These are phyloP conservation scores for Notholithocarpus densiflorus DNA, from an alignment of 306 rosid species.

Conservation along the genomic window DNA sequence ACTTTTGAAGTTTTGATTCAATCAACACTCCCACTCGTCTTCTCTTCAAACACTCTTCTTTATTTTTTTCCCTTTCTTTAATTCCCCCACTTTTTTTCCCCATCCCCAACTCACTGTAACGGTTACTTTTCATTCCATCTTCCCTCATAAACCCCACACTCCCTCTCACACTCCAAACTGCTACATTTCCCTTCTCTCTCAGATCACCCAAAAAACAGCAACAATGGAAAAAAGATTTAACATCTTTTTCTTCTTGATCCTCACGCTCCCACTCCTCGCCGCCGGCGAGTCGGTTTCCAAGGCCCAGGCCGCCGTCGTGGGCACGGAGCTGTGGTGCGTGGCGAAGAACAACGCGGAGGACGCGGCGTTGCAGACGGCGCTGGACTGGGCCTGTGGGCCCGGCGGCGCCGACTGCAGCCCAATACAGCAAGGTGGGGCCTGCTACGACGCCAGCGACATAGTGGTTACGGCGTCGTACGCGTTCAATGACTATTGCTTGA, in stretches of 20 bases:
- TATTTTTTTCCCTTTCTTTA: no score
- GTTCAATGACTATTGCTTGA: conserved; percentile 72
- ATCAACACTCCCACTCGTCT: no score
- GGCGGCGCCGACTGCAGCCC: conserved; percentile 79
- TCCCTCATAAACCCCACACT: neutral
- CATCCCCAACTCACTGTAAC: conserved; percentile 28
- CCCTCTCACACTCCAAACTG: neutral
- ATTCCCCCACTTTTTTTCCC: neutral
- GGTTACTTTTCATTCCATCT: conserved; percentile 37
- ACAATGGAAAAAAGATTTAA: conserved; percentile 30
- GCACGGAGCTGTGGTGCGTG: conserved; percentile 87
- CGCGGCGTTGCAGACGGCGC: conserved; percentile 57
- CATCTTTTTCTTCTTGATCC: neutral
- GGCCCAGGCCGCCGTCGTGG: conserved; percentile 29
- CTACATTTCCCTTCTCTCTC: neutral
- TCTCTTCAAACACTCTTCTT: no score
- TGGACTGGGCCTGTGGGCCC: conserved; percentile 87
- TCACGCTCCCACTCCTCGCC: conserved; percentile 11
- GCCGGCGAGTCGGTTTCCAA: conserved; percentile 24
- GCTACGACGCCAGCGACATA: conserved; percentile 59
- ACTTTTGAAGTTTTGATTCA: no score
- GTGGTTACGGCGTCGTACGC: conserved; percentile 75
- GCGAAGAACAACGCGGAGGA: conserved; percentile 95
- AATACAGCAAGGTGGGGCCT: conserved; percentile 75
- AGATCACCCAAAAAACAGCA: neutral